Base-by-base conservation (phyloP, 2,329 filamentous ascomycete species). In the Claviceps paspali region DNA sequence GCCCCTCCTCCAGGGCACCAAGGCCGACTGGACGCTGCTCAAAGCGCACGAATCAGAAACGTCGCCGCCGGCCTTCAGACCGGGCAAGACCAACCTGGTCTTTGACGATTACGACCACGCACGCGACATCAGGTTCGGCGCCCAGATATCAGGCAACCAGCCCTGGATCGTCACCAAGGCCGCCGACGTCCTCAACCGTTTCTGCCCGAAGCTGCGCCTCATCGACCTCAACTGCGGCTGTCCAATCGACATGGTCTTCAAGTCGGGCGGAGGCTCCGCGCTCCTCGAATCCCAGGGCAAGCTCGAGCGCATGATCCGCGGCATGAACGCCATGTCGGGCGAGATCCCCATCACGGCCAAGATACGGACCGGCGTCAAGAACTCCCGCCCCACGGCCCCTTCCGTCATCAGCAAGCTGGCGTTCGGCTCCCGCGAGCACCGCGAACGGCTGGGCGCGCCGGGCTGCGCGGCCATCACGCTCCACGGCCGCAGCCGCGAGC, bases 141-240 rank as follows among this genome's bases (percentile, higher is more conserved):
- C 79, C 6, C 91, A 98, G 53, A 87, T 98, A 47, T 83, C 87
- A 2, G 86, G 82, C 24, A 92, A 85, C 60, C 91, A 92, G 55
- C 84, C 87, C 11, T 93, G 85, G 82, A 68, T 86, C 38, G 88
- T 83, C 3, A 70, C 88, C 53, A 95, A 94, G 62, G 79, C 85
- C 0, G 82, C 88, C 1, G 86, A 96, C 55, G 72, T 81, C 3
- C 63, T 98, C 33, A 79, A 79, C 5, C 69, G 70, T 22, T 75
- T 82, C 45, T 77, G 87, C 40, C 87, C 91, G 3, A 75, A 85
- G 49, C 70, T 98, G 15, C 82, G 91, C 26, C 76, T 94, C 28
- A 82, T 98, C 45, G 91, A 98, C 52, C 67, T 98, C 47, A 98
- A 98, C 64, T 96, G 88, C 50, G 91, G 91, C 31, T 98, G 91